phyloP scores from a whole-genome alignment of 768 basidiomycete species.

The Phaeolepiota aurea region DNA sequence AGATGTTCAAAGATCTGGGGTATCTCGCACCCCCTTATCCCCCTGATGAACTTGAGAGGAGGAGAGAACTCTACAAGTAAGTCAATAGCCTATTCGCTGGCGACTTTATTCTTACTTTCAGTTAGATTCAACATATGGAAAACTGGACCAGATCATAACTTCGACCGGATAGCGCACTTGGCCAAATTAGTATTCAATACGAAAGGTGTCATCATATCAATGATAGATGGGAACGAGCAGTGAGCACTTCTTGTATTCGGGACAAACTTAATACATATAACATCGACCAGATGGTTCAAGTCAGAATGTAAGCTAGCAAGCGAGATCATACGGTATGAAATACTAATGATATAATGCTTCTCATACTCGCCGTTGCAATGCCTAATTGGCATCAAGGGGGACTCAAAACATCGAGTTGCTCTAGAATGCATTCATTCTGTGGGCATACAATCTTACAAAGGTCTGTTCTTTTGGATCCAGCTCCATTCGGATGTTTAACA shows the following conservation, averaged over 20 bases:
- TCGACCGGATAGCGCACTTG: slow-evolving; percentile 89
- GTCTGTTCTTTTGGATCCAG: slow-evolving; percentile 27
- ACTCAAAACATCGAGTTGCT: slow-evolving; percentile 26
- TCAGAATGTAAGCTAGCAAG: slow-evolving; percentile 74
- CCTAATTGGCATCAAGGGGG: slow-evolving; percentile 34
- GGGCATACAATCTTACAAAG: slow-evolving; percentile 77
- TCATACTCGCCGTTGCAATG: slow-evolving; percentile 1
- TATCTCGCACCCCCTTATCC: slow-evolving; percentile 80
- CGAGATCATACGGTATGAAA: too few relatives aligned
- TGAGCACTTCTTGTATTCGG: slow-evolving; percentile 25
- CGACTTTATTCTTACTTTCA: not conserved
- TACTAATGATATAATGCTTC: too few relatives aligned
- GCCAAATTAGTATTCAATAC: slow-evolving; percentile 91
- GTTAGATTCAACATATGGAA: slow-evolving; percentile 83
- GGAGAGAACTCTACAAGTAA: slow-evolving; percentile 80
- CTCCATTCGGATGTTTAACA: not conserved
- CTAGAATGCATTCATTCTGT: slow-evolving; percentile 67
- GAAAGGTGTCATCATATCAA: slow-evolving; percentile 72
- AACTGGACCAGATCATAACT: slow-evolving; percentile 80
- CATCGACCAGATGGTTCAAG: slow-evolving; percentile 70
- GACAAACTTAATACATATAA: slow-evolving; percentile 2
- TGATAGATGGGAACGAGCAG: slow-evolving; percentile 83
- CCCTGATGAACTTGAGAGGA: slow-evolving; percentile 74
- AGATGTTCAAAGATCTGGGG: slow-evolving; percentile 53
- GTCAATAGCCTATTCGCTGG: slow-evolving; percentile 12